phyloP scores from a whole-genome alignment of 2,329 filamentous ascomycete genomes.

The Shiraia bambusicola region DNA sequence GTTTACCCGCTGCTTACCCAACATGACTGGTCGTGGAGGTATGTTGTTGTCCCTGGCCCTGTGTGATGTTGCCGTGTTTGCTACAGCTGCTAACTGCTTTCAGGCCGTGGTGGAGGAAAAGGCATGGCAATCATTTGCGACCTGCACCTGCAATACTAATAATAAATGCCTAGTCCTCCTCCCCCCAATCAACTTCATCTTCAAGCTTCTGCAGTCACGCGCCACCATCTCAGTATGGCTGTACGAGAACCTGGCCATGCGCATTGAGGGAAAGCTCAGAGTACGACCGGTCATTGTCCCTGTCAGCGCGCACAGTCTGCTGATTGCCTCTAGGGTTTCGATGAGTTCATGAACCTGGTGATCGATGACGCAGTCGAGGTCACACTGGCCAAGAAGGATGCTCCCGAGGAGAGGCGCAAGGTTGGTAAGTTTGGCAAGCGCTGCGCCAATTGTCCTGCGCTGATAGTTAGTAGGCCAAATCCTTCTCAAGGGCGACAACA shows the following conservation, averaged over 20 bases:
- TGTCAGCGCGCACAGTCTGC: constrained; percentile 3
- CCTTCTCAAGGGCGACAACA: constrained; percentile 83
- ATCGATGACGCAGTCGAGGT: constrained; percentile 95
- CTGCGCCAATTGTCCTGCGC: background rate
- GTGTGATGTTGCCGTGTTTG: background rate
- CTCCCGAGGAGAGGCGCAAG: constrained; percentile 72
- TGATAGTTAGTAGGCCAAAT: constrained; percentile 66
- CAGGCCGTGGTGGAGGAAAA: constrained; percentile 58
- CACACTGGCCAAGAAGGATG: constrained; percentile 76
- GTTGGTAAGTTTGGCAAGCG: constrained; percentile 61
- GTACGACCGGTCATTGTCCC: constrained; percentile 53
- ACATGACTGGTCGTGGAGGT: constrained; percentile 40
- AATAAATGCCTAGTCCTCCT: constrained; percentile 57
- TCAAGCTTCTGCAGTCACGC: constrained; percentile 84
- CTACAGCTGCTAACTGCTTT: constrained; percentile 36
- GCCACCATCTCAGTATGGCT: constrained; percentile 92
- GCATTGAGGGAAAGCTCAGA: constrained; percentile 95
- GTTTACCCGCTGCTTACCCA: constrained; percentile 4
- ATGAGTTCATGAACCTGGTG: constrained; percentile 99
- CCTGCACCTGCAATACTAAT: constrained; percentile 6
- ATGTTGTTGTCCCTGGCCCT: constrained; percentile 9
- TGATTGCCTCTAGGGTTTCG: constrained; percentile 70
- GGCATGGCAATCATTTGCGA: constrained; percentile 23
- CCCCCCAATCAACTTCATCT: constrained; percentile 84
- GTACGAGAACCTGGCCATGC: constrained; percentile 90